phyloP scores from a whole-genome alignment of 2,329 filamentous ascomycete genomes.

The Ascochyta fabae region DNA sequence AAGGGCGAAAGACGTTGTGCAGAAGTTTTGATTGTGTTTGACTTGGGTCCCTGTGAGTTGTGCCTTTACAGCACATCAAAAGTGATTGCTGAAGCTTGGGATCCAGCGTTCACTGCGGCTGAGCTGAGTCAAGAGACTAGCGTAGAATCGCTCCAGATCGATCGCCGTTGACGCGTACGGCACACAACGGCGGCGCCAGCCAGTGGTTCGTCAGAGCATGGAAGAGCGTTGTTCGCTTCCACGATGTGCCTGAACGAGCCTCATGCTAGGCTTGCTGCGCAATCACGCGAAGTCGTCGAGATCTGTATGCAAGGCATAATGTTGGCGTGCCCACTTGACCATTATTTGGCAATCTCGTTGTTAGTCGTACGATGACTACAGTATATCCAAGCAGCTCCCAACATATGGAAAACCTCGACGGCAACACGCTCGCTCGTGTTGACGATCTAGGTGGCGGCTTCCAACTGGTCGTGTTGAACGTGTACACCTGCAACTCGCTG shows the following conservation, averaged over 20 bases:
- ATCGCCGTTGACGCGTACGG: not conserved
- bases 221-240: not conserved
- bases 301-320: not conserved
- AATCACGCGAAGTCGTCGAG: not conserved
- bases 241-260: not conserved
- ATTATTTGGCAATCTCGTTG: not conserved
- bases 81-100: not conserved
- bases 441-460: not conserved
- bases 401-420: not conserved
- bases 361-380: not conserved
- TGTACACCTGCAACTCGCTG: not conserved
- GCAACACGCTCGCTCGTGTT: not conserved
- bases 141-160: not conserved
- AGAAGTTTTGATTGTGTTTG: not conserved
- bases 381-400: not conserved
- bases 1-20: not conserved
- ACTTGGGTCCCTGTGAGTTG: not conserved
- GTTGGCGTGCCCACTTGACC: not conserved
- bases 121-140: constrained; percentile 1
- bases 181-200: constrained; percentile 6
- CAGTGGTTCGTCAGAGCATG: constrained; percentile 1
- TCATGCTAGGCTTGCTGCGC: not conserved
- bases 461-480: not conserved
- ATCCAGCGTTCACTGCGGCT: constrained; percentile 3
- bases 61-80: not conserved